These are phyloP conservation scores for Physcomitrium patens DNA, from an alignment of 225 moss, liverwort and hornwort species.

Conservation along the genomic window DNA sequence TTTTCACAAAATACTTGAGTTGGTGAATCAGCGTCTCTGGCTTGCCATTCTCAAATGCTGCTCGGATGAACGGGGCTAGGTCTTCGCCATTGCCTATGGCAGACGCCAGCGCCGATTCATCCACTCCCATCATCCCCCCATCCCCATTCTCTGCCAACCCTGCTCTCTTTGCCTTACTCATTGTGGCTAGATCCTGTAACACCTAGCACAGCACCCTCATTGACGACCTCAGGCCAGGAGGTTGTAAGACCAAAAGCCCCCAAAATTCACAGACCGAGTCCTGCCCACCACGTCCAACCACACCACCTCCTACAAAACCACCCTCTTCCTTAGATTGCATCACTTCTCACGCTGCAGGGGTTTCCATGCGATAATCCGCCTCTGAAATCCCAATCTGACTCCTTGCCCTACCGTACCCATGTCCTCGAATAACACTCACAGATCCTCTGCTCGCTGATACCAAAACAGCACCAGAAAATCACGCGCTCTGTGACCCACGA, in stretches of 20 bases:
- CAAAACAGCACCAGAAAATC: background rate
- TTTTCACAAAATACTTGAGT: constrained; percentile 85
- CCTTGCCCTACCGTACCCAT: background rate
- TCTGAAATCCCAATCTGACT: background rate
- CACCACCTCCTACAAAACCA: background rate
- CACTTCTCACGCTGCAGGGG: background rate
- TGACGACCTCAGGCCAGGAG: background rate
- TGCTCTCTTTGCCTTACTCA: constrained; percentile 39
- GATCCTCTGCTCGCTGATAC: background rate
- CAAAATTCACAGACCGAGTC: background rate
- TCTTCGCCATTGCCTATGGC: constrained; percentile 95
- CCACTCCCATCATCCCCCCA: constrained; percentile 62
- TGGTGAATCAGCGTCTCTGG: constrained; percentile 91
- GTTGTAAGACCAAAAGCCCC: background rate
- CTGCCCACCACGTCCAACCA: background rate
- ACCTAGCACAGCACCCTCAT: constrained; percentile 14
- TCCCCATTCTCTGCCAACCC: constrained; percentile 49
- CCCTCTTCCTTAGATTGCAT: background rate
- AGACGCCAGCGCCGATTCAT: constrained; percentile 87
- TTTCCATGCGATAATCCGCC: background rate
- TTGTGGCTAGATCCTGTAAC: constrained; percentile 21
- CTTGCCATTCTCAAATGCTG: constrained; percentile 90
- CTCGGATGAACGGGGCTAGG: constrained; percentile 83
- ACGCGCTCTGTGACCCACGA: background rate
- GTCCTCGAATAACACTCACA: background rate